phyloP scores from a whole-genome alignment of 1,139 yeast species.

The Kluyveromyces marxianus region DNA sequence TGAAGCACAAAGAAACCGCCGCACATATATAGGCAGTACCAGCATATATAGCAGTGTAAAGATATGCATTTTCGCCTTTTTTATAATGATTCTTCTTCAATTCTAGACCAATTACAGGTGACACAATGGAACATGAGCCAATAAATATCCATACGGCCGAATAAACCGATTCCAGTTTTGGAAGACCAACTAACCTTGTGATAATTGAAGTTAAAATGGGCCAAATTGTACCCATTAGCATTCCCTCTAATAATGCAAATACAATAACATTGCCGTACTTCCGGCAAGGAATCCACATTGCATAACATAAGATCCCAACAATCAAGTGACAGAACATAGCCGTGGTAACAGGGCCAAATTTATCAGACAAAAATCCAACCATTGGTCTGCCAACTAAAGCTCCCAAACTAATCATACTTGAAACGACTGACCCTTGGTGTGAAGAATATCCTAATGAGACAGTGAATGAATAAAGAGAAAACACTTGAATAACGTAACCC shows the following conservation, averaged over 20 bases:
- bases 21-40: conserved; percentile 38
- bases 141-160: conserved; percentile 42
- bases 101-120: conserved; percentile 40
- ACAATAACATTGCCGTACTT: conserved; percentile 45
- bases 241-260: conserved; percentile 42
- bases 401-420: conserved; percentile 55
- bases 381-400: conserved; percentile 57
- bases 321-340: conserved; percentile 31
- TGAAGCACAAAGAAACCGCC: conserved; percentile 25
- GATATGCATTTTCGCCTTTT: conserved; percentile 33
- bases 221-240: conserved; percentile 46
- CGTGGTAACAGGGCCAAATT: conserved; percentile 47
- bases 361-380: conserved; percentile 49
- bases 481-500: conserved; percentile 53
- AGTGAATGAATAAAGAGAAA: conserved; percentile 53
- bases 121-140: conserved; percentile 41
- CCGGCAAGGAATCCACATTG: conserved; percentile 58
- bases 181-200: conserved; percentile 41
- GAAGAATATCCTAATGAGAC: conserved; percentile 49
- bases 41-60: conserved; percentile 46
- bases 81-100: conserved; percentile 9
- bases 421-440: conserved; percentile 49
- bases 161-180: conserved; percentile 42
- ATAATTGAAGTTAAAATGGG: conserved; percentile 32
- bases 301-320: conserved; percentile 35